Conservation (phyloP, 192 early-diverging fungal species). For the Borealophlyctis nickersoniae region DNA sequence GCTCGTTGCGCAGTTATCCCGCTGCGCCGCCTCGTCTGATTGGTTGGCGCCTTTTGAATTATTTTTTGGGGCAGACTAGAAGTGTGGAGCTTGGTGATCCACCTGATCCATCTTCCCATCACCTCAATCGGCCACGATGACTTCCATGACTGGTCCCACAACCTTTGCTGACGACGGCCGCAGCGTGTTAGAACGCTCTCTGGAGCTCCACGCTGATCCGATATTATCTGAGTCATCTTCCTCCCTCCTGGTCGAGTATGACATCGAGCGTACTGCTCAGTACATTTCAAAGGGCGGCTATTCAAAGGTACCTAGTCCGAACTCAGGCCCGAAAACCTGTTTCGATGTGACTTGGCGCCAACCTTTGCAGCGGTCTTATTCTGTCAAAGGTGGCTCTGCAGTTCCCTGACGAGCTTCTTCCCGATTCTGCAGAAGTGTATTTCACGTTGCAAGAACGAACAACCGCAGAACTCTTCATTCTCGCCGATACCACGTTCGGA, state of each 20-base stretch:
- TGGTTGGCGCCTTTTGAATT: too few relatives aligned
- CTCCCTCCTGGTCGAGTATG: slow-evolving; percentile 6
- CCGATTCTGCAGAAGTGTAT: slow-evolving; percentile 65
- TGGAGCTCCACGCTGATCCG: slow-evolving; percentile 17
- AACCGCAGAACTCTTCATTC: slow-evolving; percentile 58
- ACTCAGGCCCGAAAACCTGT: neutral
- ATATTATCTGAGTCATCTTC: neutral
- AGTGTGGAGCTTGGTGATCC: too few relatives aligned
- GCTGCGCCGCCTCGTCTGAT: too few relatives aligned
- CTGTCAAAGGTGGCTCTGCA: slow-evolving; percentile 59
- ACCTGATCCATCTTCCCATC: too few relatives aligned
- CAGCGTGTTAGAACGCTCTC: slow-evolving; percentile 61
- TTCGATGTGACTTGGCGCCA: neutral
- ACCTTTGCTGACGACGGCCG: slow-evolving; percentile 69
- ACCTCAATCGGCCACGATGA: too few relatives aligned
- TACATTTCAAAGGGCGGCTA: neutral
- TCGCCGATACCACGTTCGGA: slow-evolving; percentile 96
- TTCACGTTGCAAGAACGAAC: slow-evolving; percentile 48
- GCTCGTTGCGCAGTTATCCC: too few relatives aligned
- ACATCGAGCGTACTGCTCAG: slow-evolving; percentile 19
- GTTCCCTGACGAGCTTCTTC: slow-evolving; percentile 88
- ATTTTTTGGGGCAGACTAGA: too few relatives aligned
- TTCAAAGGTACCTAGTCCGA: neutral
- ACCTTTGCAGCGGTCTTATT: neutral
- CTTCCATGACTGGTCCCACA: slow-evolving; percentile 48